These are phyloP conservation scores for Caloboletus inedulis DNA, from an alignment of 1,284 basidiomycete species.

Conservation along the genomic window DNA sequence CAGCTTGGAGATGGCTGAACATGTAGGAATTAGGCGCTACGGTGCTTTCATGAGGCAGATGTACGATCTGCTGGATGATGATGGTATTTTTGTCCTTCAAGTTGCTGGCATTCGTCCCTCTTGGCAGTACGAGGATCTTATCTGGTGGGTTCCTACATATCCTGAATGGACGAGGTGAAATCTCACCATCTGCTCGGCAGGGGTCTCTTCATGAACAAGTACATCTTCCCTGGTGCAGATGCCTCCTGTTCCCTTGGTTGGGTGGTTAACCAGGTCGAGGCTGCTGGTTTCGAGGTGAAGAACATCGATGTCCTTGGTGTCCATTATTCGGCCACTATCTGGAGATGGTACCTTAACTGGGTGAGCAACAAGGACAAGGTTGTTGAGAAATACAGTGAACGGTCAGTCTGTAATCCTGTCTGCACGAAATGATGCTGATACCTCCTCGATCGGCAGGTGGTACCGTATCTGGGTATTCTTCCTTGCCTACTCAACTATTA, in stretches of 20 bases:
- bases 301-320: conserved; percentile 94
- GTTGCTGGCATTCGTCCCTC: conserved; percentile 90
- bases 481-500: conserved; percentile 78
- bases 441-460: conserved; percentile 43
- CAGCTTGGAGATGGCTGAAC: conserved; percentile 98
- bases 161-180: background rate
- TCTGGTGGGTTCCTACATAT: conserved; percentile 59
- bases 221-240: conserved; percentile 97
- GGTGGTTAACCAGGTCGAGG: conserved; percentile 87
- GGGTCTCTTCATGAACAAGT: conserved; percentile 95
- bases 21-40: conserved; percentile 96
- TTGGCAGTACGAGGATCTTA: conserved; percentile 98
- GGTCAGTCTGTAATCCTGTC: conserved; percentile 25
- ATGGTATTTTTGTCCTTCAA: conserved; percentile 94
- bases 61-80: conserved; percentile 92
- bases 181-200: conserved; percentile 31
- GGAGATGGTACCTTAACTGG: conserved; percentile 97
- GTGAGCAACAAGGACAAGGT: conserved; percentile 87
- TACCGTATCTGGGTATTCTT: conserved; percentile 91
- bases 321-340: conserved; percentile 95
- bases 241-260: conserved; percentile 93
- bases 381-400: conserved; percentile 85
- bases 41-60: conserved; percentile 86
- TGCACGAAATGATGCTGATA: background rate
- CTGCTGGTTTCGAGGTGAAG: conserved; percentile 95